Percentiles rank a stretch among this genome's conserved stretches.
Evolutionary conservation across 441 rosid species (phyloP).

Genomic region (Populus tomentosa): DNA sequence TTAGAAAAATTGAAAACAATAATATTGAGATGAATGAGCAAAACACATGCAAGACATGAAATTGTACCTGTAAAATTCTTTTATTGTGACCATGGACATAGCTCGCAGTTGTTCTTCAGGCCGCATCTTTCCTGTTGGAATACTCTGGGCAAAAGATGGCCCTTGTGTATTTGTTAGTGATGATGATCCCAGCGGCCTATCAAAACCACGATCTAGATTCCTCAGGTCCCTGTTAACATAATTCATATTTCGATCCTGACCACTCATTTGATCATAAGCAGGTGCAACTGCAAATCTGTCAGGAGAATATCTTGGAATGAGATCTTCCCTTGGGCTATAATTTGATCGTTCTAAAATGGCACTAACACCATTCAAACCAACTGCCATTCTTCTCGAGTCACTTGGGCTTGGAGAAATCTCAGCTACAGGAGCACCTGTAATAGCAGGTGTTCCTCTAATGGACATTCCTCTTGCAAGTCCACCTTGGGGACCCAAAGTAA

Average conservation of each 20-base stretch:
- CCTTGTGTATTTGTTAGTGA: constrained; percentile 41
- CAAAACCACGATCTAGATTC: constrained; percentile 45
- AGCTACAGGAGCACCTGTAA: constrained; percentile 31
- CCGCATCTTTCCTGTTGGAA: constrained; percentile 45
- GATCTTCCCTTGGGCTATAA: constrained; percentile 48
- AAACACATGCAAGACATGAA: constrained; percentile 9
- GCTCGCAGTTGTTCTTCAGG: constrained; percentile 58
- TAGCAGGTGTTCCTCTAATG: constrained; percentile 50
- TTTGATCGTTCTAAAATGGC: constrained; percentile 37
- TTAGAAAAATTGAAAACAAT: neutral
- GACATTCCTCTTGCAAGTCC: constrained; percentile 98
- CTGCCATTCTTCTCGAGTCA: constrained; percentile 54
- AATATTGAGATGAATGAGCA: neutral
- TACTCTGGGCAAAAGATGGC: constrained; percentile 32
- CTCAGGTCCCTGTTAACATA: constrained; percentile 52
- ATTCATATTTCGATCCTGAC: constrained; percentile 51
- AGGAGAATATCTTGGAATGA: constrained; percentile 35
- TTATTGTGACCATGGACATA: constrained; percentile 74
- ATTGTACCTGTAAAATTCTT: constrained; percentile 87
- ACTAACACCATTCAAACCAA: constrained; percentile 60
- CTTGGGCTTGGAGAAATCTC: constrained; percentile 47
- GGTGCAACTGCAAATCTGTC: constrained; percentile 51
- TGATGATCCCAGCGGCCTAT: constrained; percentile 51
- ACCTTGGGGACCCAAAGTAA: constrained; percentile 95
- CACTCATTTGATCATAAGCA: constrained; percentile 41